Evolutionary conservation across 192 early-diverging fungal species (phyloP).

Genomic region (Cladochytrium replicatum): DNA sequence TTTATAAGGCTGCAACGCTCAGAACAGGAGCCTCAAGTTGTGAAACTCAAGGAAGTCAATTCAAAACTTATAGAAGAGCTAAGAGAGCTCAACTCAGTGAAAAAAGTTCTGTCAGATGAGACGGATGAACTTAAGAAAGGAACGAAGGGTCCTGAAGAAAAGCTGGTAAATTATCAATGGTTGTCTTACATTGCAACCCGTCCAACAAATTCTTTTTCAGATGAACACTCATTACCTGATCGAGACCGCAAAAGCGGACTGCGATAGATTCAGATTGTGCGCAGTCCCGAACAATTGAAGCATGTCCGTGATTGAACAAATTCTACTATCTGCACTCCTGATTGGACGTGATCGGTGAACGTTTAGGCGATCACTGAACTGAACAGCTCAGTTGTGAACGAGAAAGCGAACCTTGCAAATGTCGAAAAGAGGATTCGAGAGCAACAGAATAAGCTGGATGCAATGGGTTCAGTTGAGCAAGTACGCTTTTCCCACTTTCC

Average conservation of each 20-base stretch:
- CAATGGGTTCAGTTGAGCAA: constrained; percentile 40
- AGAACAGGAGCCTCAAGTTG: constrained; percentile 40
- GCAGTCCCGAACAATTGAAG: constrained; percentile 66
- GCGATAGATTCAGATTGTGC: constrained; percentile 48
- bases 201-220: no score
- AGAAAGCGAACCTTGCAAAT: constrained; percentile 30
- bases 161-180: constrained; percentile 24
- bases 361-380: constrained; percentile 45
- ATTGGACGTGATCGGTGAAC: no score
- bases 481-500: constrained; percentile 10
- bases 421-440: constrained; percentile 48
- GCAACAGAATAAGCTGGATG: constrained; percentile 40
- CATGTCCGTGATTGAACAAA: constrained; percentile 26
- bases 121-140: constrained; percentile 36
- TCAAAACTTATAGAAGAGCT: constrained; percentile 41
- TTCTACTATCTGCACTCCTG: neutral
- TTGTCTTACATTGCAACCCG: no score
- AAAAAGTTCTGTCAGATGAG: constrained; percentile 28
- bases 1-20: constrained; percentile 37
- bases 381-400: constrained; percentile 27
- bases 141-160: constrained; percentile 43
- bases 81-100: constrained; percentile 31
- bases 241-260: constrained; percentile 41
- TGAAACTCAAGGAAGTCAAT: constrained; percentile 40
- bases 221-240: constrained; percentile 40